A percentile compares a stretch with the other conserved stretches of the same genome.
These are phyloP conservation scores for Boletus vinaceobasis DNA, from an alignment of 768 basidiomycete genomes.

Conservation along the genomic window DNA sequence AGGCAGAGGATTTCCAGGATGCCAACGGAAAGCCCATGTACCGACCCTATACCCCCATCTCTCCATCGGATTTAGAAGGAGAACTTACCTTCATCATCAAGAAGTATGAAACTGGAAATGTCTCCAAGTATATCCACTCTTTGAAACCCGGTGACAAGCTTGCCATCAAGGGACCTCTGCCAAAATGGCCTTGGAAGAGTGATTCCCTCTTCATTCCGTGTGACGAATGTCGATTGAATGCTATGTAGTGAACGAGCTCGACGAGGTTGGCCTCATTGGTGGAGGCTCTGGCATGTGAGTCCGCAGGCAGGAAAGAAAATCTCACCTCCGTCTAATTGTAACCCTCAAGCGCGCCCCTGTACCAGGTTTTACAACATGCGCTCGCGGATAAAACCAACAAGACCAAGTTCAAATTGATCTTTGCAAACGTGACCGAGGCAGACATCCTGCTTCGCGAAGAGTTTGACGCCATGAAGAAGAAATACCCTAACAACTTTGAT, in stretches of 20 bases:
- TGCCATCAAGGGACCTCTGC: slow-evolving; percentile 86
- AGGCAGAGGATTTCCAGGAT: slow-evolving; percentile 67
- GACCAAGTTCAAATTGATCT: slow-evolving; percentile 92
- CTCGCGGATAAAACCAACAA: slow-evolving; percentile 73
- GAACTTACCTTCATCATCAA: slow-evolving; percentile 83
- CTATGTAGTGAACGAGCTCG: slow-evolving; percentile 73
- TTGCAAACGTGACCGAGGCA: slow-evolving; percentile 82
- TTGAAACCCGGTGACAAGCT: slow-evolving; percentile 83
- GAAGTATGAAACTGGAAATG: slow-evolving; percentile 76
- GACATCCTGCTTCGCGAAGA: slow-evolving; percentile 88
- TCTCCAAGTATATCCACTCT: slow-evolving; percentile 77
- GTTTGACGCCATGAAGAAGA: slow-evolving; percentile 65
- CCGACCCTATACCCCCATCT: slow-evolving; percentile 93
- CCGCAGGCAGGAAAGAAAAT: neutral
- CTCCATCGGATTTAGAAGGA: slow-evolving; percentile 68
- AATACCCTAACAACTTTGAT: slow-evolving; percentile 69
- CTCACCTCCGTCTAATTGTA: neutral
- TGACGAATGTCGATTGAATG: neutral
- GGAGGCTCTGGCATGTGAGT: slow-evolving; percentile 91
- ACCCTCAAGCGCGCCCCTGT: slow-evolving; percentile 66
- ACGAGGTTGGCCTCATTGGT: slow-evolving; percentile 84
- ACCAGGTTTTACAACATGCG: slow-evolving; percentile 76
- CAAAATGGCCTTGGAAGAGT: slow-evolving; percentile 87
- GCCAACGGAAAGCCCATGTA: slow-evolving; percentile 84
- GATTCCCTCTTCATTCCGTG: slow-evolving; percentile 10